Base-by-base conservation (phyloP, 805 yeast genomes). In the Kodamaea lidongshanica region DNA sequence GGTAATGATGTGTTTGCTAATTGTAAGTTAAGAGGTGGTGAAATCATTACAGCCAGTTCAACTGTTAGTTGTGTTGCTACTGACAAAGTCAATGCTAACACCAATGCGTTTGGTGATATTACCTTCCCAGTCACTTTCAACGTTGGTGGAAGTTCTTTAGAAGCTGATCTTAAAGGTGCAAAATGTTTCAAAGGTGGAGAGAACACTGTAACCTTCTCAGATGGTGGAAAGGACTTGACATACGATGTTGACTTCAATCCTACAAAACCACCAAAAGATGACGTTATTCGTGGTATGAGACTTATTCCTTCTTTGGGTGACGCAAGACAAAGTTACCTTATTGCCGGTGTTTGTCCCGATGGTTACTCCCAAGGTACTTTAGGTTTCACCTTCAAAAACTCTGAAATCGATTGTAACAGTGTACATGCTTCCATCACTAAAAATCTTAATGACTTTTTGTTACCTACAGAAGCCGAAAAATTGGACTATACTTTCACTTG, bases 51-150 rank as follows among this genome's bases (percentile, higher is more conserved):
- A 14, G 10, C 37, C 2, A 30, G n/a, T 16, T 39, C 44, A 6
- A 11, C 23, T 7, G 12, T 41, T 11, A 21, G 28, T 5, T 41
- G 45, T 34, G 30, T 35, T 4, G 41, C 29, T n/a, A 4, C 37
- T 5, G n/a, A 4, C 11, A 6, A 11, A 5, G 29, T 41, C 19
- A 17, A 12, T 5, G 4, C 32, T 2, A 15, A 9, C 16, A 25
- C 35, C 11, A 17, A 19, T 13, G 32, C 29, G 3, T 8, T 12
- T 3, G 45, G 46, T 14, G 18, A 32, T 8, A 20, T 37, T 2
- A 14, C 9, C n/a, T 42, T 54, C 28, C 53, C 56, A 7, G 16
- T 52, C 21, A 25, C 48, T 5, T 54, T 54, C 30, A 45, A 42
- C 22, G 28, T 26, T 2, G 44, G 44, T 16, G 28, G 28, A 4